Evolutionary conservation across 345 rosid species (phyloP).

Genomic region (Citrus hindsii): DNA sequence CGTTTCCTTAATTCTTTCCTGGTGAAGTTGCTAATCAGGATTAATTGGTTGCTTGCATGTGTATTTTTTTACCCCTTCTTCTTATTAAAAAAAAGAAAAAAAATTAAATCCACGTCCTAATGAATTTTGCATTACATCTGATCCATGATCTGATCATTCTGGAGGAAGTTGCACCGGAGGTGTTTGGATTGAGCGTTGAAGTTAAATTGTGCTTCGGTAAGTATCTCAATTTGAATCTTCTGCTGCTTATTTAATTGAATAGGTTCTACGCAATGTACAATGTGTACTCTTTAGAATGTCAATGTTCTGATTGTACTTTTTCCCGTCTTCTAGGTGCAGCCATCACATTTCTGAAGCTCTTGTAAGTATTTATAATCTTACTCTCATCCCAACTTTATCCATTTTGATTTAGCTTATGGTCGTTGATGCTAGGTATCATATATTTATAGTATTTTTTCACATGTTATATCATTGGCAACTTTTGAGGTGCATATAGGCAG

Average conservation of each 20-base stretch:
- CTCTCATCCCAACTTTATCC: background rate
- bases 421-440: background rate
- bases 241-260: background rate
- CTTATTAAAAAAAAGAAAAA: background rate
- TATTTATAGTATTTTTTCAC: background rate
- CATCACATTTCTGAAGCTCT: conserved; percentile 22
- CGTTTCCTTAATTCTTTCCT: background rate
- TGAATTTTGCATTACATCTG: conserved; percentile 52
- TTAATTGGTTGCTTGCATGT: background rate
- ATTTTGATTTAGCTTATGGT: background rate
- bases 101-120: conserved; percentile 27
- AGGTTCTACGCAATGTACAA: background rate
- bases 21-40: background rate
- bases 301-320: conserved; percentile 13
- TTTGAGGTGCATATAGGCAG: background rate
- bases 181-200: conserved; percentile 32
- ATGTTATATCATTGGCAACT: background rate
- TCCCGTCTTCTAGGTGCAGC: conserved; percentile 32
- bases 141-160: conserved; percentile 46
- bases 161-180: conserved; percentile 53
- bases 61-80: background rate
- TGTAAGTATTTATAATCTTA: conserved; percentile 39
- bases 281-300: background rate
- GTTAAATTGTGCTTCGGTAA: conserved; percentile 30
- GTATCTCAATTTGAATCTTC: conserved; percentile 15